A percentile compares a stretch with the other conserved stretches of the same genome.
phyloP scores from a whole-genome alignment of 495 filamentous ascomycete species.

The Penicillium soppii region DNA sequence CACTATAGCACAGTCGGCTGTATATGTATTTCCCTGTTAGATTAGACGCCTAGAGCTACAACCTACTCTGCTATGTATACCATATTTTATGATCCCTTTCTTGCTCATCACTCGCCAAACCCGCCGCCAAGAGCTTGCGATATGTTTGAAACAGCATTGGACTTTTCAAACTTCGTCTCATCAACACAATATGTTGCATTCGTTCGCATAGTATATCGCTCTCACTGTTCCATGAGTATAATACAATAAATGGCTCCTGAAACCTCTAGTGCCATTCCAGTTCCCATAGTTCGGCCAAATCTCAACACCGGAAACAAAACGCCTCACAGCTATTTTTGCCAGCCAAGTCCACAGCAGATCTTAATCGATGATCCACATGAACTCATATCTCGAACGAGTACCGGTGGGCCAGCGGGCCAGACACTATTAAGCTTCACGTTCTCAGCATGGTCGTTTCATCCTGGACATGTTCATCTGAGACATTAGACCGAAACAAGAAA shows the following conservation, averaged over 20 bases:
- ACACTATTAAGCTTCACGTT: background rate
- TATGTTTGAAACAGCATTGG: background rate
- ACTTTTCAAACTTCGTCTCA: no score
- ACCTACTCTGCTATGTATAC: slow-evolving; percentile 23
- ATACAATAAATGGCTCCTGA: no score
- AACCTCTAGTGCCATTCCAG: background rate
- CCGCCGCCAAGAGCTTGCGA: background rate
- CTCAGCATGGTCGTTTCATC: background rate
- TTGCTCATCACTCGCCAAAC: background rate
- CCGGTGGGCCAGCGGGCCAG: background rate
- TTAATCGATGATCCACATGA: background rate
- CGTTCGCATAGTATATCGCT: no score
- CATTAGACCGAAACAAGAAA: background rate
- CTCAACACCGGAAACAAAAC: background rate
- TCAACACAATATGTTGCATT: no score
- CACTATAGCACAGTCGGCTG: slow-evolving; percentile 3
- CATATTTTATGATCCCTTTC: background rate
- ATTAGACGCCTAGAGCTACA: slow-evolving; percentile 23
- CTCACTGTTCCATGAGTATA: no score
- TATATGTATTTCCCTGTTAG: slow-evolving; percentile 21
- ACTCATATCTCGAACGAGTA: background rate
- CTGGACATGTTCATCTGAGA: background rate
- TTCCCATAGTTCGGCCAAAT: background rate
- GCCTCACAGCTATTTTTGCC: background rate
- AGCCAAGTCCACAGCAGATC: background rate